Evolutionary conservation across 2,329 filamentous ascomycete species (phyloP), one percentile per base, ranked within the genome.

Genomic region (Leptodontidium sp.): DNA sequence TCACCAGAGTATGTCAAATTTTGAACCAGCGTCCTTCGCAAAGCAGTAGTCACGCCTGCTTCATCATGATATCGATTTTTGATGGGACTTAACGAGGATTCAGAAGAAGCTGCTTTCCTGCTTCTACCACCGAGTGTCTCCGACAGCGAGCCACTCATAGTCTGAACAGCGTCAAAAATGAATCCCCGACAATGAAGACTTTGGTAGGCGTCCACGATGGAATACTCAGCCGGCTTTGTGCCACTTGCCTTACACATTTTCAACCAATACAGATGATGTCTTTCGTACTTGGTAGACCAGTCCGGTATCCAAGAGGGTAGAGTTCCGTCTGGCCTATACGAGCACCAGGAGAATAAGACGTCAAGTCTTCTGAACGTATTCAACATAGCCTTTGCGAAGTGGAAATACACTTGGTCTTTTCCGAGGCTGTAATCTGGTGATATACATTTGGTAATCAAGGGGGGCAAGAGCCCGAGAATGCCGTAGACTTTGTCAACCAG

Each of bases 401-500:
- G 17, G 8, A 21, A 14, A 45, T 68, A 68, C 26, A 65, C 62
- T n/a, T 62, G 6, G 7, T 65, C 32, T 7, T 15, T 15, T 21
- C 50, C 15, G 11, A 64, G 55, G 15, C 11, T 43, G 35, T 69
- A 69, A 24, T 69, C 58, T 5, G 67, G 67, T 2, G 15, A 38
- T 14, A 69, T 66, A 6, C 4, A 15, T 8, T 11, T 21, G 26
- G 57, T n/a, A 1, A 70, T 43, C 15, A 6, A 4, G 1, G 11
- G 7, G 3, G 68, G 65, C 14, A 70, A 47, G 5, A 70, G 15
- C 24, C 73, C 74, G 35, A 73, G 71, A 47, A 76, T 70, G 3
- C 75, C 73, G 59, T 76, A 76, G 5, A 75, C 47, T 53, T 73
- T 75, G 40, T 76, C 75, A 17, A 71, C 57, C 1, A 72, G 35